These are phyloP conservation scores for Phytopythium aichiense DNA, from an alignment of 352 stramenopile species.

Conservation along the genomic window DNA sequence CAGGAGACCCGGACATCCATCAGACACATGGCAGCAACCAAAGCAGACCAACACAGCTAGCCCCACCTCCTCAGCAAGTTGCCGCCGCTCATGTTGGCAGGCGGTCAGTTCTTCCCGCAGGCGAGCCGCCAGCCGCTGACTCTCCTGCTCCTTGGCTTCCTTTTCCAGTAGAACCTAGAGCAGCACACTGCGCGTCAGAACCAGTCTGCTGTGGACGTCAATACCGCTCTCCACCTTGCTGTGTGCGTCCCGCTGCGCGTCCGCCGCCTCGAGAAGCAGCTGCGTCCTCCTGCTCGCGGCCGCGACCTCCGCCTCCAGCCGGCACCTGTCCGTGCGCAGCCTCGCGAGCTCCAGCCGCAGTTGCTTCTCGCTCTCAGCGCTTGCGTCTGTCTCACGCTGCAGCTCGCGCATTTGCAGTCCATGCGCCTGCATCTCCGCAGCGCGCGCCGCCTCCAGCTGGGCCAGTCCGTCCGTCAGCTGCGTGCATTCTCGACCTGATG, in stretches of 20 bases:
- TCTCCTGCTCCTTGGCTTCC: neutral
- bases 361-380: constrained; percentile 22
- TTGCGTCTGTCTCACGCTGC: constrained; percentile 24
- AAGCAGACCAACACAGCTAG: neutral
- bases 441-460: constrained; percentile 39
- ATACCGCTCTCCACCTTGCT: constrained; percentile 9
- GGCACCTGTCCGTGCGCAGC: constrained; percentile 35
- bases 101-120: neutral
- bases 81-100: neutral
- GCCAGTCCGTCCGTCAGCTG: neutral
- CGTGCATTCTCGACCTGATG: neutral
- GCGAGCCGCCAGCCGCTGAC: neutral
- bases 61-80: neutral
- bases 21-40: too few relatives aligned
- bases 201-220: neutral
- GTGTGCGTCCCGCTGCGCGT: constrained; percentile 9
- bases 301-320: constrained; percentile 33
- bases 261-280: constrained; percentile 14
- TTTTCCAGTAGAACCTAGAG: constrained; percentile 1
- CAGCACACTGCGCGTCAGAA: neutral
- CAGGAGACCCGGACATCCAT: neutral
- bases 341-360: constrained; percentile 36
- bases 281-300: constrained; percentile 13
- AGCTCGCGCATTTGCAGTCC: constrained; percentile 31
- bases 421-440: constrained; percentile 45